A percentile compares a stretch with the other conserved stretches of the same genome.
Conservation (phyloP, 2,329 filamentous ascomycete genomes). For the Dactylellina leptospora region DNA sequence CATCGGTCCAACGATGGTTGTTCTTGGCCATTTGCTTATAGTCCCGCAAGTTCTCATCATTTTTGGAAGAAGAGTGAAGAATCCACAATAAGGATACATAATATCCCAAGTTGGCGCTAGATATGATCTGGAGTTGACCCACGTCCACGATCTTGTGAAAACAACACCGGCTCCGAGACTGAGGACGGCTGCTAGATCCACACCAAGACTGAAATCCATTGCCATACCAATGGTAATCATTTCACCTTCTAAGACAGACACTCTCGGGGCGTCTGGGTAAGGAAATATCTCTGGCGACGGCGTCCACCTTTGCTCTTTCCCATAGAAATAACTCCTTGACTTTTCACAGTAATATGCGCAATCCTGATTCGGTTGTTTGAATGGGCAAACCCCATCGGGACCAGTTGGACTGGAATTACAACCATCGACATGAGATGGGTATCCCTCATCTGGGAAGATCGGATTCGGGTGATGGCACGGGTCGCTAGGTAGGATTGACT, state of each 20-base stretch:
- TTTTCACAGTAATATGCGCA: slow-evolving; percentile 33
- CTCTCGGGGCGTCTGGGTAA: slow-evolving; percentile 30
- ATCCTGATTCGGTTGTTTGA: slow-evolving; percentile 5
- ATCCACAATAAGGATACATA: slow-evolving; percentile 36
- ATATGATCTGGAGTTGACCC: slow-evolving; percentile 13
- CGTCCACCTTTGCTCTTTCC: slow-evolving; percentile 35
- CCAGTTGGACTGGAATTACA: slow-evolving; percentile 25
- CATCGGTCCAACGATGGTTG: slow-evolving; percentile 2
- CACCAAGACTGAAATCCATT: slow-evolving; percentile 13
- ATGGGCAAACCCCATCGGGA: slow-evolving; percentile 22
- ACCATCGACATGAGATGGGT: slow-evolving; percentile 20
- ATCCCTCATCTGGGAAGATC: slow-evolving; percentile 40
- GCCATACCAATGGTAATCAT: slow-evolving; percentile 5
- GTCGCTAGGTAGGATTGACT: slow-evolving; percentile 8
- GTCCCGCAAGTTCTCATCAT: slow-evolving; percentile 44
- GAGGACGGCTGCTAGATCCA: neutral
- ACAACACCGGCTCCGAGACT: slow-evolving; percentile 1
- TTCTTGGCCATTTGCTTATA: slow-evolving; percentile 12
- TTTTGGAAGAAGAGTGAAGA: slow-evolving; percentile 44
- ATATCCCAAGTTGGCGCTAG: slow-evolving; percentile 24
- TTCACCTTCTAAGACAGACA: slow-evolving; percentile 32
- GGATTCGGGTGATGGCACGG: slow-evolving; percentile 48
- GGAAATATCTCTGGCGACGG: slow-evolving; percentile 41
- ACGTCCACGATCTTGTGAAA: slow-evolving; percentile 17
- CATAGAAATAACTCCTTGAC: slow-evolving; percentile 37